Base-by-base conservation (phyloP, 306 rosid species). In the Castanopsis chinensis region DNA sequence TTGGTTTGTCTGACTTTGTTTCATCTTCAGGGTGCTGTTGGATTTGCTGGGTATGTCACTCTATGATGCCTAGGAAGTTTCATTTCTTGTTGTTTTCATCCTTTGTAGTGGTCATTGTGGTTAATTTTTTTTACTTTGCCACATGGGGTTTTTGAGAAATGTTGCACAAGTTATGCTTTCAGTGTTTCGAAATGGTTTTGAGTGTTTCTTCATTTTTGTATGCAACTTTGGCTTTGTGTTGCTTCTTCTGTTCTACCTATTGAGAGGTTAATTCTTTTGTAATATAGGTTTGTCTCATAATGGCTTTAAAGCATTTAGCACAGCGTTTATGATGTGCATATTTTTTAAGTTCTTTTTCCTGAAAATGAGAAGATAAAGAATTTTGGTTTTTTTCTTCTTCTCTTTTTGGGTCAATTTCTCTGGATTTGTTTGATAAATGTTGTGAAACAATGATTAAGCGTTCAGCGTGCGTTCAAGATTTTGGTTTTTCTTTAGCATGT, bases 1-100 rank as follows among this genome's bases (percentile, higher is more conserved):
- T 80, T 78, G 78, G 69, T 61, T 84, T 30, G 49, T 60, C 78
- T 87, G 86, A 79, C 80, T 76, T 81, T 43, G 67, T 73, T 80
- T 63, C 55, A 6, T 77, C 78, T 32, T 49, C 72, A 56, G 28
- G 65, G 59, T 30, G n/a, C 60, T 71, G 53, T 33, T 25, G 59
- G 71, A 57, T 30, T 81, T 76, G 82, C 85, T 78, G 77, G 75
- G 87, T 84, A 69, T 58, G 28, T 63, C 78, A 78, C 56, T 59
- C 74, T 33, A 23, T 4, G 21, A 30, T 75, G 54, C 41, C 52
- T 76, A n/a, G 56, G 11, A 51, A 35, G 21, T 52, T 4, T 11
- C 33, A 18, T 61, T 63, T 68, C 9, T 2, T 60, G 23, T 30
- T 80, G 41, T 12, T 77, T 64, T 59, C 28, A 35, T 14, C 15